Evolutionary conservation across 306 rosid species (phyloP).

Genomic region (Cucumis melo): DNA sequence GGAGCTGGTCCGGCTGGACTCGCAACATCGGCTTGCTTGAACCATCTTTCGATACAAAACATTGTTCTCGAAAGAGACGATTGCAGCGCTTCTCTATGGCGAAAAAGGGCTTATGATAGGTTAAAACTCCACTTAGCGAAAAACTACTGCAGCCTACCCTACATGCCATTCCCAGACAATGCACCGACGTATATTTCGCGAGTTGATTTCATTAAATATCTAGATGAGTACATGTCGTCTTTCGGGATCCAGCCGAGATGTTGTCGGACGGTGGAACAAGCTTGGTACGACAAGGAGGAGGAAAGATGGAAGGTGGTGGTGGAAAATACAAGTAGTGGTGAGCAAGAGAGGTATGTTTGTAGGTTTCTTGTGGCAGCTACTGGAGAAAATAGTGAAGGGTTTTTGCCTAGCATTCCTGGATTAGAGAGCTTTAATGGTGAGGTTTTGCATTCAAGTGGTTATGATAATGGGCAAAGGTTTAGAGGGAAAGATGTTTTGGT

Average conservation of each 20-base stretch:
- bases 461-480: slow-evolving; percentile 29
- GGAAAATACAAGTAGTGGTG: background rate
- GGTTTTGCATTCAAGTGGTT: slow-evolving; percentile 32
- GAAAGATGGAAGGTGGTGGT: slow-evolving; percentile 29
- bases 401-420: slow-evolving; percentile 24
- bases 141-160: slow-evolving; percentile 40
- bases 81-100: slow-evolving; percentile 44
- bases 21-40: slow-evolving; percentile 51
- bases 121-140: slow-evolving; percentile 54
- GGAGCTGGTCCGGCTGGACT: slow-evolving; percentile 64
- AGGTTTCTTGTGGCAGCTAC: slow-evolving; percentile 39
- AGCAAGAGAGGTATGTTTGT: slow-evolving; percentile 16
- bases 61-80: slow-evolving; percentile 49
- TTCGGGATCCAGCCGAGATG: slow-evolving; percentile 15
- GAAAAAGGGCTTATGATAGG: slow-evolving; percentile 44
- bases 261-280: slow-evolving; percentile 18
- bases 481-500: slow-evolving; percentile 44
- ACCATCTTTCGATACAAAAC: slow-evolving; percentile 22
- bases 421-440: slow-evolving; percentile 28
- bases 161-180: slow-evolving; percentile 26
- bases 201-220: slow-evolving; percentile 25
- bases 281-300: background rate
- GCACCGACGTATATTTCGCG: slow-evolving; percentile 30
- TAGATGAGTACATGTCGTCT: slow-evolving; percentile 26
- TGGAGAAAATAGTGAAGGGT: slow-evolving; percentile 42